Conservation (phyloP, 2,329 filamentous ascomycete genomes). For the Gremmenia infestans region DNA sequence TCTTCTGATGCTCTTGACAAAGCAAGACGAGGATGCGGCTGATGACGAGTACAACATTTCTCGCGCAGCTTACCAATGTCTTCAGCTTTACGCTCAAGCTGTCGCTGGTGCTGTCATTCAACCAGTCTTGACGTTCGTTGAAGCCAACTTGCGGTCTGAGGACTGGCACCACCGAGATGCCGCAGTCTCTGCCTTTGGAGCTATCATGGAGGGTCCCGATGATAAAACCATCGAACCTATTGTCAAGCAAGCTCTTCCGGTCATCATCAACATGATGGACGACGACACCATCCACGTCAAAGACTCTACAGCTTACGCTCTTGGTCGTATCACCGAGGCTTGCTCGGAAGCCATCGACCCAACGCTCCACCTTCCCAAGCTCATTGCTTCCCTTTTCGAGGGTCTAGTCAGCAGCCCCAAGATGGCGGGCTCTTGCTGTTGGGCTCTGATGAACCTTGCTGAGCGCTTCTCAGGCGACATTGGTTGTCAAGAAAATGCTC, state of each 20-base stretch:
- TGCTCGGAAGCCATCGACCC: conserved; percentile 91
- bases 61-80: conserved; percentile 90
- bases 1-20: conserved; percentile 79
- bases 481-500: conserved; percentile 69
- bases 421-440: conserved; percentile 98
- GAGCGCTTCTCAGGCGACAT: conserved; percentile 90
- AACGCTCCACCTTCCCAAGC: conserved; percentile 70
- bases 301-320: conserved; percentile 92
- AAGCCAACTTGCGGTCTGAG: conserved; percentile 80
- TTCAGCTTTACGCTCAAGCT: conserved; percentile 92
- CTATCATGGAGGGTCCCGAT: conserved; percentile 97
- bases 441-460: conserved; percentile 97
- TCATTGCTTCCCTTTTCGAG: conserved; percentile 85
- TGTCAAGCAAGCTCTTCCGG: conserved; percentile 89
- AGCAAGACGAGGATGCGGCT: conserved; percentile 94
- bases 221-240: conserved; percentile 88
- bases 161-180: conserved; percentile 96
- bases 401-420: conserved; percentile 87
- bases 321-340: conserved; percentile 92
- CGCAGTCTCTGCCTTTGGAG: conserved; percentile 93
- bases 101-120: conserved; percentile 80
- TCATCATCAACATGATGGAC: conserved; percentile 87
- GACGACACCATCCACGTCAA: conserved; percentile 85
- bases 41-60: conserved; percentile 98
- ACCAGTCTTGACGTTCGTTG: conserved; percentile 85